Base-by-base conservation (phyloP, 257 asterid species). In the Handroanthus guayacan region DNA sequence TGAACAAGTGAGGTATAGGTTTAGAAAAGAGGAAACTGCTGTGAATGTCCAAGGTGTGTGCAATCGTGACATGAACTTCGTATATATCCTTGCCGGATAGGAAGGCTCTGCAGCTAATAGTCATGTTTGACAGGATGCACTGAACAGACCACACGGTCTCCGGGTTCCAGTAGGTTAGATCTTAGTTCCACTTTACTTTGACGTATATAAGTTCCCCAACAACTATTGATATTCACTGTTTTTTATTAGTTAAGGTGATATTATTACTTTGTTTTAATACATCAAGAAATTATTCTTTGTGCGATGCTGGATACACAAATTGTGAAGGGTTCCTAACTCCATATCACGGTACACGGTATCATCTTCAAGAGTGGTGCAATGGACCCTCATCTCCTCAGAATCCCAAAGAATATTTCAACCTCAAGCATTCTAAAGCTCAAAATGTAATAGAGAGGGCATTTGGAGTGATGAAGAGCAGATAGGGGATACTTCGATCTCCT, bases 11-110 rank as follows among this genome's bases (percentile, higher is more conserved):
- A 39, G 77, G 10, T 62, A 77, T 14, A 48, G 60, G 20, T 58
- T 7, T 25, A 47, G 77, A 8, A 77, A 77, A 25, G 9, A 50
- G 5, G 72, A 60, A 2, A 18, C 50, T 3, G 31, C 38, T 0
- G 60, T 57, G 2, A 77, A 77, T 69, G 31, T 62, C 4, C 14
- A 48, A 1, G 48, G 52, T 0, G 77, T 71, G 36, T 77, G 76
- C 39, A 52, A 60, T 16, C 14, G 8, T 58, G 12, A 69, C 9
- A 18, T 45, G 44, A 43, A 57, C 4, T 77, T 77, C 25, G 43
- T 25, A 25, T 25, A 25, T 25, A 25, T 25, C 31, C 31, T 25
- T 25, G 31, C 31, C 31, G 31, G 1, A 25, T 25, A 1, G 31
- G 31, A 25, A 25, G 31, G 31, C 31, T 25, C 31, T 25, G 31